phyloP scores from a whole-genome alignment of 352 stramenopile species.

The Blastocystis sp. region DNA sequence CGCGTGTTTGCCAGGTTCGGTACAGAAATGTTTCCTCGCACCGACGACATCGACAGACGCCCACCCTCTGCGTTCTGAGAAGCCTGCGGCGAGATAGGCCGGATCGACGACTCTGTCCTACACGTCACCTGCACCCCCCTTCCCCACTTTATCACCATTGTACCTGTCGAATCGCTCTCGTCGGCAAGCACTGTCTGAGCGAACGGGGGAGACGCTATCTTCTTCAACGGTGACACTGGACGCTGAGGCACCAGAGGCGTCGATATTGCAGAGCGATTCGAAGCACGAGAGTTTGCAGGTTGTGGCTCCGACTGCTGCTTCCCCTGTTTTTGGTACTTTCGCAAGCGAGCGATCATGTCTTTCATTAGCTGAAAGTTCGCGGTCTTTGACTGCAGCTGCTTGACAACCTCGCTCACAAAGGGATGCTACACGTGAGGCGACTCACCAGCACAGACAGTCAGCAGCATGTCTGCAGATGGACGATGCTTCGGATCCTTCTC shows the following conservation, averaged over 20 bases:
- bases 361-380: not conserved
- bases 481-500: constrained; percentile 62
- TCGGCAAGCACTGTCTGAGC: not conserved
- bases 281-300: not conserved
- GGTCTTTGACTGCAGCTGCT: not conserved
- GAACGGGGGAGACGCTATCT: not conserved
- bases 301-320: not conserved
- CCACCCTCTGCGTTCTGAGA: not conserved
- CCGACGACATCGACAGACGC: no score
- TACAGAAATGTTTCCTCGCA: no score
- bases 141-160: not conserved
- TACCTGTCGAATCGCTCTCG: not conserved
- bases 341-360: not conserved
- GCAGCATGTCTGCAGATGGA: constrained; percentile 38
- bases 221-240: not conserved
- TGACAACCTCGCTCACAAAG: not conserved
- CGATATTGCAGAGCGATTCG: not conserved
- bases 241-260: not conserved
- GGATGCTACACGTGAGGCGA: not conserved
- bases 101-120: not conserved
- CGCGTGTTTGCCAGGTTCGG: no score
- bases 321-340: not conserved
- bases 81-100: not conserved
- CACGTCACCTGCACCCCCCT: not conserved
- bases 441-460: not conserved